Evolutionary conservation across 306 rosid species (phyloP).

Genomic region (Fragaria nilgerrensis): DNA sequence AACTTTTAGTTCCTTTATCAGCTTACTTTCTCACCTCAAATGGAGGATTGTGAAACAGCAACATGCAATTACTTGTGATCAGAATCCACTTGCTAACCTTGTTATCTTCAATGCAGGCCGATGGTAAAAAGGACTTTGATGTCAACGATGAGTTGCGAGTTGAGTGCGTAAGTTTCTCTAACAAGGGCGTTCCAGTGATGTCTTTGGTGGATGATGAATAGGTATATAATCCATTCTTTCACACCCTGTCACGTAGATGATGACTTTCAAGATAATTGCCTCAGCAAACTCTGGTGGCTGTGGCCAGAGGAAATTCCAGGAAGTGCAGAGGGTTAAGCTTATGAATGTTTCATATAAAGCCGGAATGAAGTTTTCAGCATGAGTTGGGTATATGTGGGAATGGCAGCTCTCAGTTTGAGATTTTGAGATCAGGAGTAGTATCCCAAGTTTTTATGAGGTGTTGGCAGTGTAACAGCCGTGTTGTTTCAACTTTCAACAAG

Average conservation of each 20-base stretch:
- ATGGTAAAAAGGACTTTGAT: conserved; percentile 38
- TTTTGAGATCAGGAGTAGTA: neutral
- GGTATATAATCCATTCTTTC: conserved; percentile 20
- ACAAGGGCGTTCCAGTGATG: conserved; percentile 75
- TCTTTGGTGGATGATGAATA: conserved; percentile 48
- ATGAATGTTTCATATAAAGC: neutral
- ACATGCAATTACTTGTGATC: neutral
- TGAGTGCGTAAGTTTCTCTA: conserved; percentile 65
- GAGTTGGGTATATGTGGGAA: neutral
- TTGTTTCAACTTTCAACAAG: neutral
- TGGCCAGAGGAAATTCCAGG: neutral
- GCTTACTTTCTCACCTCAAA: neutral
- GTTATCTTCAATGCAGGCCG: conserved; percentile 45
- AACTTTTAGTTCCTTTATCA: neutral
- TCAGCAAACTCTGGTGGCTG: conserved; percentile 14
- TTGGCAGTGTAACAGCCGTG: neutral
- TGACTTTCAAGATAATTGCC: conserved; percentile 17
- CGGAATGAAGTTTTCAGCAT: neutral
- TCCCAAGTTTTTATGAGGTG: neutral
- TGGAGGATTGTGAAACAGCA: neutral
- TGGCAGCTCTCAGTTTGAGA: neutral
- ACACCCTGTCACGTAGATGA: neutral
- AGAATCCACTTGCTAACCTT: neutral
- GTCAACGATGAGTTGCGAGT: conserved; percentile 65
- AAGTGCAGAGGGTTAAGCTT: neutral